Conservation (phyloP, 2,329 filamentous ascomycete genomes). For the Colletotrichum navitas region DNA sequence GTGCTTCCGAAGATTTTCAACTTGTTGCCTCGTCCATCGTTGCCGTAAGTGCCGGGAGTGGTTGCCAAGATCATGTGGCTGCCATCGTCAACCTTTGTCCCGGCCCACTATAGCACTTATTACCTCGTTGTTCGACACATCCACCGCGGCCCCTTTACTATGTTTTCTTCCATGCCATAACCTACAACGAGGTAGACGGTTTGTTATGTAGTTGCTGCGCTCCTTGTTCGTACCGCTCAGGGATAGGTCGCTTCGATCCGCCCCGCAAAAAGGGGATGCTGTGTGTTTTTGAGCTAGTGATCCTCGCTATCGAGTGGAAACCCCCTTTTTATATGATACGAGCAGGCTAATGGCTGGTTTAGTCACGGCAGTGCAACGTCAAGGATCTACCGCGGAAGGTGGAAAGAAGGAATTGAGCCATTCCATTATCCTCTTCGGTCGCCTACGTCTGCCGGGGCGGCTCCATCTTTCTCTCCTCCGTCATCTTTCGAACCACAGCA, state of each 20-base stretch:
- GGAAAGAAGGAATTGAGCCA: constrained; percentile 4
- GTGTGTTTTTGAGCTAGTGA: constrained; percentile 24
- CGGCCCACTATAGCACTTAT: background rate
- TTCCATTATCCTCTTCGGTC: background rate
- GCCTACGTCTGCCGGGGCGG: background rate
- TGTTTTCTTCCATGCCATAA: background rate
- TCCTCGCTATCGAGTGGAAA: constrained; percentile 10
- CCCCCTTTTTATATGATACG: constrained; percentile 28
- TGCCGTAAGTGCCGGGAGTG: background rate
- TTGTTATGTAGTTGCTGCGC: background rate
- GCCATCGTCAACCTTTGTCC: background rate
- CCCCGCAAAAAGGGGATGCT: constrained; percentile 13
- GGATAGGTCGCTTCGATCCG: background rate
- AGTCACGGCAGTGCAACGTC: constrained; percentile 26
- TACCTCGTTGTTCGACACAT: background rate
- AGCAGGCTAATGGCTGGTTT: constrained; percentile 15
- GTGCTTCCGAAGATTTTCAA: background rate
- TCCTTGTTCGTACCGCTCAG: background rate
- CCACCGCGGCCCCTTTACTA: background rate
- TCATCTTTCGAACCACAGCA: background rate
- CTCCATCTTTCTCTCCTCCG: background rate
- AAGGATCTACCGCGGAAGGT: constrained; percentile 17
- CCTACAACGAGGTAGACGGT: background rate
- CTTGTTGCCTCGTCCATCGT: background rate
- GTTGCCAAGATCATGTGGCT: constrained; percentile 7